Base-by-base conservation (phyloP, 441 rosid genomes). In the Euphorbia neoarborescens region DNA sequence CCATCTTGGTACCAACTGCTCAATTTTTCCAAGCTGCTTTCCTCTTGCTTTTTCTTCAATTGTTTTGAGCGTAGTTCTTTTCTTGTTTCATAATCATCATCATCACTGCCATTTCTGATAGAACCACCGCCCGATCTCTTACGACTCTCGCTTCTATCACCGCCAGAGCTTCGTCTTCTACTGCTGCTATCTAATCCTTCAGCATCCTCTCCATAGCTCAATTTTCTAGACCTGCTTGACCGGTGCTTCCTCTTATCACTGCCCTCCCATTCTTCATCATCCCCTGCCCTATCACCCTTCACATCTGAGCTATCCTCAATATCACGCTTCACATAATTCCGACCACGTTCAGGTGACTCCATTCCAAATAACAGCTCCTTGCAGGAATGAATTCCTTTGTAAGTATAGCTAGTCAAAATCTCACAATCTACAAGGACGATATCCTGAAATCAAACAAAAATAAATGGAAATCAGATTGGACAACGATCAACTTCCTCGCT, bases 1-100 rank as follows among this genome's bases (percentile, higher is more conserved):
- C 98, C 97, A 63, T 94, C 99, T 82, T 95, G 89, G 71, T 92
- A 92, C 88, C 91, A 89, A 78, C 85, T 92, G 71, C 96, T 92
- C 71, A 91, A 73, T 78, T 87, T 87, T 61, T 94, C 97, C 85
- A 94, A 80, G 77, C 96, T 87, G 73, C 97, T 89, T 76, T 95
- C 98, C 83, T 92, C 99, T 75, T 81, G 90, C 66, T 87, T 92
- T 81, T 79, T 92, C 92, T 88, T 95, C 76, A 82, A 44, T 80
- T 81, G 87, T 78, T 84, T 87, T 9, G 81, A 72, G 32, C 86
- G 87, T 7, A 71, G 68, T 32, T 84, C 86, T 70, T 84, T 88
- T 70, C 82, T 81, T 20, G 74, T 66, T 57, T 87, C 89, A 50
- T 82, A 82, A 76, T 88, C 93, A 68, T 90, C 93, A 64, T 90